A percentile compares a stretch with the other conserved stretches of the same genome.
Evolutionary conservation across 257 asterid genomes (phyloP).

Genomic region (Striga asiatica): DNA sequence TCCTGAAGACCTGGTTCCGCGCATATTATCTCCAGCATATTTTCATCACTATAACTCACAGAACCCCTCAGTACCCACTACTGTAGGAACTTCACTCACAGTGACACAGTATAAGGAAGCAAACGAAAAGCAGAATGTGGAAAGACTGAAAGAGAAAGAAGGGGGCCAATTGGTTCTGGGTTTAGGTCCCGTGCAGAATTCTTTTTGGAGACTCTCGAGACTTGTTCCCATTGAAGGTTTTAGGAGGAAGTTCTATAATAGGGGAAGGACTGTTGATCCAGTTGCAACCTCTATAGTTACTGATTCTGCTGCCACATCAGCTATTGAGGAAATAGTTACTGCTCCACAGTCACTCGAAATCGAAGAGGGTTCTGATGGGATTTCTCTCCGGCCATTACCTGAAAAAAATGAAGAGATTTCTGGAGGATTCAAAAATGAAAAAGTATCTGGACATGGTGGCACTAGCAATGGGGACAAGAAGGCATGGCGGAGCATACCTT

Average conservation of each 20-base stretch:
- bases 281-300: slow-evolving; percentile 31
- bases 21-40: slow-evolving; percentile 96
- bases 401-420: slow-evolving; percentile 42
- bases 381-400: slow-evolving; percentile 76
- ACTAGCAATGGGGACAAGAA: slow-evolving; percentile 35
- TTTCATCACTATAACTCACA: slow-evolving; percentile 88
- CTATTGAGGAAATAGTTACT: slow-evolving; percentile 51
- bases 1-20: slow-evolving; percentile 98
- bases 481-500: slow-evolving; percentile 71
- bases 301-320: slow-evolving; percentile 47
- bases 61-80: slow-evolving; percentile 24
- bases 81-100: slow-evolving; percentile 35
- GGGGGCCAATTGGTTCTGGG: slow-evolving; percentile 92
- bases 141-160: slow-evolving; percentile 47
- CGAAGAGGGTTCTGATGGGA: slow-evolving; percentile 94
- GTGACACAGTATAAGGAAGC: slow-evolving; percentile 33
- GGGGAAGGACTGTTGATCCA: slow-evolving; percentile 43
- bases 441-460: slow-evolving; percentile 29
- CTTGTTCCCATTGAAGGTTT: slow-evolving; percentile 88
- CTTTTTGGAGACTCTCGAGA: slow-evolving; percentile 96
- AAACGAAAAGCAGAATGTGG: slow-evolving; percentile 45
- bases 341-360: slow-evolving; percentile 88
- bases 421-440: slow-evolving; percentile 47
- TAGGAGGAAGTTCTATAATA: slow-evolving; percentile 50
- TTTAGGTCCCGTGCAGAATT: slow-evolving; percentile 89